Base-by-base conservation (phyloP, 129 eudicot genomes). In the Escallonia rubra region DNA sequence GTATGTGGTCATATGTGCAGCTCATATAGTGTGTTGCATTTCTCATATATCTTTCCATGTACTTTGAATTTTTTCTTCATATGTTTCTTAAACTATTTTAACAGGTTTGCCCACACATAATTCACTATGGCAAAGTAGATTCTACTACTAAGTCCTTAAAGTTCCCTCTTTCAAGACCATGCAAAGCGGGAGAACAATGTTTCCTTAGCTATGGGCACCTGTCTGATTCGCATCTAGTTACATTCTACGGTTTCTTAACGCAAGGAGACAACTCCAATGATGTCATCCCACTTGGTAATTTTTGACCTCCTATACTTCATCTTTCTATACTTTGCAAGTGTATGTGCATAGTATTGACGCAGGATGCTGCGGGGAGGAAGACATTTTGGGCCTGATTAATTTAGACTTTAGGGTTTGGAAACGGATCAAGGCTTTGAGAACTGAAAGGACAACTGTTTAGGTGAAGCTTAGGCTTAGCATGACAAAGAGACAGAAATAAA, bases 71-170 rank as follows among this genome's bases (percentile, higher is more conserved):
- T 23, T 51, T 51, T 45, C 14, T 46, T 52, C 34, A 6, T 41
- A 58, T n/a, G 7, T 61, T 10, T 67, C 11, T 7, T 56, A 8
- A 42, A 8, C 39, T 56, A 10, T 68, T n/a, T 76, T 65, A 16
- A 74, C 81, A 89, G 98, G 76, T 69, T 41, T 76, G 82, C 69
- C 98, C 98, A 0, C 98, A 93, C 77, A 72, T 93, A 79, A 74
- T 86, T 84, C 78, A 86, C 72, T 93, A 93, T n/a, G 96, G 98
- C 2, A 84, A 83, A 79, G 78, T 86, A 45, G 95, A 93, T 58
- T 61, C 75, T 48, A 72, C 65, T n/a, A 78, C 98, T 38, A 72
- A 82, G 54, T 76, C 82, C 7, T 59, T 93, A 14, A 89, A 82
- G 16, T 89, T 93, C 66, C 85, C 86, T 50, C 83, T 93, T 64